phyloP scores from a whole-genome alignment of 140 eudicot genomes.

The Ambrosia hybrid region DNA sequence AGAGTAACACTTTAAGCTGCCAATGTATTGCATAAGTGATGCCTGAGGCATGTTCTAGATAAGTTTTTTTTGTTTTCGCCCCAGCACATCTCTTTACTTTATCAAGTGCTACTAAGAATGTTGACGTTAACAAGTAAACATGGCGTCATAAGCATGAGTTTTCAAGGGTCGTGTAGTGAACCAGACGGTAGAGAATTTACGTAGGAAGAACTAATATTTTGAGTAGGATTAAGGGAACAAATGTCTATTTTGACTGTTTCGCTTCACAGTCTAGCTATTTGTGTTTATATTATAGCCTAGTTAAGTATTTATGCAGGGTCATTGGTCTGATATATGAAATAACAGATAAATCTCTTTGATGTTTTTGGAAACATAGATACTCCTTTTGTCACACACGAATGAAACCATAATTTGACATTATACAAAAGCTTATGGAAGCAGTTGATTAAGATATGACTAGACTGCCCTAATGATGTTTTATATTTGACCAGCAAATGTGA shows the following conservation, averaged over 20 bases:
- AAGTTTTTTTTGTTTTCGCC: background rate
- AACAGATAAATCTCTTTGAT: too few species aligned
- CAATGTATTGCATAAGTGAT: background rate
- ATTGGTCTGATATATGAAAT: conserved; percentile 1
- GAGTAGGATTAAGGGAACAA: conserved; percentile 3
- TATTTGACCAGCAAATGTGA: too few species aligned
- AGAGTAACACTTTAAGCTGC: conserved; percentile 8
- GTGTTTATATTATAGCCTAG: background rate
- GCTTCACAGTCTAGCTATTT: conserved; percentile 4
- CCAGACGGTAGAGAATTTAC: background rate
- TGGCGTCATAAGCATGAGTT: background rate
- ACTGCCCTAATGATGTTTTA: too few species aligned
- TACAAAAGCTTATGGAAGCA: too few species aligned
- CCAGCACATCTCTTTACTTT: background rate
- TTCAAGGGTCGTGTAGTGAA: background rate
- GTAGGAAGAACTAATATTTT: background rate
- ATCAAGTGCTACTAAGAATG: background rate
- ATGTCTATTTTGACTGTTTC: background rate
- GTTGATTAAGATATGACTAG: too few species aligned
- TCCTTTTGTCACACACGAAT: too few species aligned
- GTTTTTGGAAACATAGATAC: background rate
- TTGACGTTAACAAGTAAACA: too few species aligned
- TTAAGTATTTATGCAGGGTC: conserved; percentile 6
- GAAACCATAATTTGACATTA: too few species aligned
- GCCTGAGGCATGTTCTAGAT: background rate